Percentiles rank a stretch among this genome's conserved stretches.
Evolutionary conservation across 306 rosid species (phyloP).

Genomic region (Cucumis cinereus): DNA sequence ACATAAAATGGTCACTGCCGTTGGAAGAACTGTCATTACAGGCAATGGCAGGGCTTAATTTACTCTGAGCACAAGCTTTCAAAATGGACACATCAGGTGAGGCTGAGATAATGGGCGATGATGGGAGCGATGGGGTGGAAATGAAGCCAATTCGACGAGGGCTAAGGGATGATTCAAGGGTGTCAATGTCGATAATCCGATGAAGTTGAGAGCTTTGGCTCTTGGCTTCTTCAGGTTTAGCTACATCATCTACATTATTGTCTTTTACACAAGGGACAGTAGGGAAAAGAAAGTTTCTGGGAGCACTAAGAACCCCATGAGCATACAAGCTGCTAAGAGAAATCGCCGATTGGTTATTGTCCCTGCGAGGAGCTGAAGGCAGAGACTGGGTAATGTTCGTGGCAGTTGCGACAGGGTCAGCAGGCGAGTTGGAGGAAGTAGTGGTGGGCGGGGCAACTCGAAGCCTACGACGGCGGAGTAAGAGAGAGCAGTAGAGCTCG

Average conservation of each 20-base stretch:
- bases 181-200: conserved; percentile 33
- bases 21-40: conserved; percentile 4
- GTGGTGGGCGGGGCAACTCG: conserved; percentile 51
- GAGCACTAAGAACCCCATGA: conserved; percentile 74
- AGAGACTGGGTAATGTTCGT: not conserved
- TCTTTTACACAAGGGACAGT: conserved; percentile 19
- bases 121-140: not conserved
- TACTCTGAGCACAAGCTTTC: not conserved
- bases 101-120: not conserved
- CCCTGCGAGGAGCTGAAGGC: conserved; percentile 1
- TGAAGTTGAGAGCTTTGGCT: conserved; percentile 28
- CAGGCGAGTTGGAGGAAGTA: conserved; percentile 4
- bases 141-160: not conserved
- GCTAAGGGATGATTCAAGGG: conserved; percentile 16
- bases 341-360: conserved; percentile 11
- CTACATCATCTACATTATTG: conserved; percentile 28
- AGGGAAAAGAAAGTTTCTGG: conserved; percentile 61
- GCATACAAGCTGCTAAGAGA: conserved; percentile 34
- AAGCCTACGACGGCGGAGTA: conserved; percentile 61
- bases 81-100: not conserved
- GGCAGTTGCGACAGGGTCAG: not conserved
- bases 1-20: conserved; percentile 38
- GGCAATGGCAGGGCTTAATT: not conserved
- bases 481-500: conserved; percentile 89
- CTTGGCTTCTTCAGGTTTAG: conserved; percentile 22